Percentiles rank a stretch among this genome's conserved stretches.
Conservation (phyloP, 345 rosid species). For the Barbarea vulgaris region DNA sequence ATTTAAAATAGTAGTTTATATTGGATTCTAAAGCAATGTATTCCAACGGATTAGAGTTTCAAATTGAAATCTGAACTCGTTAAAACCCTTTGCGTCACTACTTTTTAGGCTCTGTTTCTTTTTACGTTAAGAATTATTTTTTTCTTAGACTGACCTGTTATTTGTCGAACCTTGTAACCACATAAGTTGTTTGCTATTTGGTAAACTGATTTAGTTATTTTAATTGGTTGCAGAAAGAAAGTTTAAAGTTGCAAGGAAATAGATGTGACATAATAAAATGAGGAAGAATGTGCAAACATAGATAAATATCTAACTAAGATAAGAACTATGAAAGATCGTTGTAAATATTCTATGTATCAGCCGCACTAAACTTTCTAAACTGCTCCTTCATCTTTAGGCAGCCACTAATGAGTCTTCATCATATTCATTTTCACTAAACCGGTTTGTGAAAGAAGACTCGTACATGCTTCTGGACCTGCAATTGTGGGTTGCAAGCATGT, state of each 20-base stretch:
- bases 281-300: not conserved
- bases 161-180: not conserved
- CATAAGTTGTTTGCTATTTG: not conserved
- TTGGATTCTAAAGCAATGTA: not conserved
- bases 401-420: conserved; percentile 39
- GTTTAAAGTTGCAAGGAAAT: not conserved
- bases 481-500: conserved; percentile 71
- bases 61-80: not conserved
- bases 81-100: not conserved
- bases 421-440: conserved; percentile 39
- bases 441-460: conserved; percentile 42
- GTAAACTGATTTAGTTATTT: no score
- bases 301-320: conserved; percentile 43
- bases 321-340: conserved; percentile 59
- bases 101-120: not conserved
- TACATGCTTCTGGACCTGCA: conserved; percentile 59
- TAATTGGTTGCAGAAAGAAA: not conserved
- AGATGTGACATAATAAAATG: not conserved
- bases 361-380: conserved; percentile 68
- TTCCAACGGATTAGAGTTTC: not conserved
- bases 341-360: conserved; percentile 69
- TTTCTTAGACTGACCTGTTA: not conserved
- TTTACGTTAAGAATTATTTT: not conserved
- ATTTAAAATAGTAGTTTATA: not conserved
- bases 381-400: conserved; percentile 40